Conservation (phyloP, 805 yeast species). For the Wickerhamiella shivajii region DNA sequence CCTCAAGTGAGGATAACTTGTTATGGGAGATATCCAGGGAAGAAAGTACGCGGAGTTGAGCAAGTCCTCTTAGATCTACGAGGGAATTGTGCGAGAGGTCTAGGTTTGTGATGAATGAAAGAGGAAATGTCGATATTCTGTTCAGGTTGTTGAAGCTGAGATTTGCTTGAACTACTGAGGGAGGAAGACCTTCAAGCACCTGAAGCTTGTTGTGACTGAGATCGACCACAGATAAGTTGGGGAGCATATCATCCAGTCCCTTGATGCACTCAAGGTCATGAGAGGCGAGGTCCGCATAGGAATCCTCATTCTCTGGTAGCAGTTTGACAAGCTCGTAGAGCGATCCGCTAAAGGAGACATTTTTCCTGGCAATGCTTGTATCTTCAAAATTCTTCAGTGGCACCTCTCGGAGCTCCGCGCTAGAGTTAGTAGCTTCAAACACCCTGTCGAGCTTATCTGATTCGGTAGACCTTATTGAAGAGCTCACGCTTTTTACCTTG, state of each 20-base stretch:
- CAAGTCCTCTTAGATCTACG: slow-evolving; percentile 13
- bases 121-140: slow-evolving; percentile 14
- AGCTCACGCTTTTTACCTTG: background rate
- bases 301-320: slow-evolving; percentile 1
- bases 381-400: slow-evolving; percentile 11
- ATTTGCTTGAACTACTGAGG: slow-evolving; percentile 13
- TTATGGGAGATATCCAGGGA: slow-evolving; percentile 16
- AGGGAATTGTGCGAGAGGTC: slow-evolving; percentile 14
- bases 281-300: slow-evolving; percentile 11
- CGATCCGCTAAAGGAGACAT: slow-evolving; percentile 9
- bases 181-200: slow-evolving; percentile 17
- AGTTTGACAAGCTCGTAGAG: slow-evolving; percentile 7
- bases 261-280: slow-evolving; percentile 14
- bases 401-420: slow-evolving; percentile 7
- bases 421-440: background rate
- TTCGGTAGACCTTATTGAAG: no score
- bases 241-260: slow-evolving; percentile 15
- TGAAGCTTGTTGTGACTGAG: slow-evolving; percentile 12
- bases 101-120: slow-evolving; percentile 14
- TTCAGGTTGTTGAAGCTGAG: slow-evolving; percentile 12
- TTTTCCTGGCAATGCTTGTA: slow-evolving; percentile 9
- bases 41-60: slow-evolving; percentile 15
- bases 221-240: slow-evolving; percentile 12
- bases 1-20: slow-evolving; percentile 11
- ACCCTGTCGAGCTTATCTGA: no score